phyloP scores from a whole-genome alignment of 2,329 filamentous ascomycete species.

The Aaosphaeria pasadenensis region DNA sequence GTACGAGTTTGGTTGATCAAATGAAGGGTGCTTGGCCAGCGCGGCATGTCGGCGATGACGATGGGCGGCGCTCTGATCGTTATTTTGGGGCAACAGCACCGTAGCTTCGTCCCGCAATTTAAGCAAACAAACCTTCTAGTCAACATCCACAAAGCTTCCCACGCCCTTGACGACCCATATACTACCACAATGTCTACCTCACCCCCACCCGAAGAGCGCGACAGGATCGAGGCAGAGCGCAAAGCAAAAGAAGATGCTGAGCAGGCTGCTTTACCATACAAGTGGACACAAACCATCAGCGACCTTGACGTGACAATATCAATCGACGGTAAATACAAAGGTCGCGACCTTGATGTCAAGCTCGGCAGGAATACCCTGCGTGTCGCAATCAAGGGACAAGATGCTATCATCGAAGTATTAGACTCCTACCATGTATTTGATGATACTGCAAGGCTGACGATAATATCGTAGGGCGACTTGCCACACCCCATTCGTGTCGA shows the following conservation, averaged over 20 bases:
- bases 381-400: slow-evolving; percentile 84
- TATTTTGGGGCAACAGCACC: neutral
- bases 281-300: slow-evolving; percentile 90
- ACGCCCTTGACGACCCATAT: slow-evolving; percentile 1
- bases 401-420: slow-evolving; percentile 73
- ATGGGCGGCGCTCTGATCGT: neutral
- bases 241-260: slow-evolving; percentile 77
- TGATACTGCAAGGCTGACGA: slow-evolving; percentile 4
- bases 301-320: slow-evolving; percentile 79
- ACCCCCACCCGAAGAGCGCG: slow-evolving; percentile 53
- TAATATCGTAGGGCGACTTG: slow-evolving; percentile 68
- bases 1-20: neutral
- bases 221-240: slow-evolving; percentile 55
- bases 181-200: slow-evolving; percentile 35
- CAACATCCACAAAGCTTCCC: neutral
- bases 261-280: slow-evolving; percentile 90
- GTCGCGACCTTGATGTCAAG: slow-evolving; percentile 76
- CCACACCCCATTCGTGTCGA: slow-evolving; percentile 76
- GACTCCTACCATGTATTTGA: neutral
- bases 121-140: slow-evolving; percentile 1
- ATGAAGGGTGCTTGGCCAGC: neutral
- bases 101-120: neutral
- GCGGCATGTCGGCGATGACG: neutral
- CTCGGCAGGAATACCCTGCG: slow-evolving; percentile 76
- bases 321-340: slow-evolving; percentile 81